Evolutionary conservation across 345 rosid genomes (phyloP).

Genomic region (Citrus australasica): DNA sequence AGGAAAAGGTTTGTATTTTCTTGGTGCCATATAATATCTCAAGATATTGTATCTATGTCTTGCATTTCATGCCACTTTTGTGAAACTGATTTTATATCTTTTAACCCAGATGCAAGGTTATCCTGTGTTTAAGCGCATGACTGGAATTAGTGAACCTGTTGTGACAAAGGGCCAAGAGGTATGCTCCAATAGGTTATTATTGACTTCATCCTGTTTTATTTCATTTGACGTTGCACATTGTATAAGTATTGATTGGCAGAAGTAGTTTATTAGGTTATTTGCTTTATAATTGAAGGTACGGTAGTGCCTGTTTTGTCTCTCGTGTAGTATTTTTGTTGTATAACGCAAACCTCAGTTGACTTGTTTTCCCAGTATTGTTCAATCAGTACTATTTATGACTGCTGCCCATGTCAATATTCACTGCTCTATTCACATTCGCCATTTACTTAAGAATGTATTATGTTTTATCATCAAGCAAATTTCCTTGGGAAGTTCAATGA

Average conservation of each 20-base stretch:
- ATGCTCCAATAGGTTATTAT: neutral
- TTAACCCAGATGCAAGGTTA: constrained; percentile 59
- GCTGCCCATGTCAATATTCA: neutral
- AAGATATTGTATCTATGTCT: neutral
- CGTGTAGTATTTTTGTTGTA: neutral
- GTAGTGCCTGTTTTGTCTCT: neutral
- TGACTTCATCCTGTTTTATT: neutral
- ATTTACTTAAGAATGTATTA: neutral
- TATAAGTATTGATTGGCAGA: neutral
- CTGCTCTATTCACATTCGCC: neutral
- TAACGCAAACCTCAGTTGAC: neutral
- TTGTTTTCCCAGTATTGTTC: neutral
- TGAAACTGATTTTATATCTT: constrained; percentile 3
- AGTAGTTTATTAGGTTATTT: neutral
- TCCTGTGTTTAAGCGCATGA: constrained; percentile 63
- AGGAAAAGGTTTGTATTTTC: constrained; percentile 49
- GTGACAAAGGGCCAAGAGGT: constrained; percentile 93
- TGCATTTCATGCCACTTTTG: neutral
- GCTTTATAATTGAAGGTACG: neutral
- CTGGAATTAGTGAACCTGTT: constrained; percentile 82
- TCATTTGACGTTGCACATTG: neutral
- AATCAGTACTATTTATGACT: neutral
- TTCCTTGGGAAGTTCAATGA: neutral
- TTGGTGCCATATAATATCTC: neutral
- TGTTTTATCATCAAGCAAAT: neutral